Evolutionary conservation across 2,329 filamentous ascomycete genomes (phyloP).

Genomic region (Orbilia blumenaviensis): DNA sequence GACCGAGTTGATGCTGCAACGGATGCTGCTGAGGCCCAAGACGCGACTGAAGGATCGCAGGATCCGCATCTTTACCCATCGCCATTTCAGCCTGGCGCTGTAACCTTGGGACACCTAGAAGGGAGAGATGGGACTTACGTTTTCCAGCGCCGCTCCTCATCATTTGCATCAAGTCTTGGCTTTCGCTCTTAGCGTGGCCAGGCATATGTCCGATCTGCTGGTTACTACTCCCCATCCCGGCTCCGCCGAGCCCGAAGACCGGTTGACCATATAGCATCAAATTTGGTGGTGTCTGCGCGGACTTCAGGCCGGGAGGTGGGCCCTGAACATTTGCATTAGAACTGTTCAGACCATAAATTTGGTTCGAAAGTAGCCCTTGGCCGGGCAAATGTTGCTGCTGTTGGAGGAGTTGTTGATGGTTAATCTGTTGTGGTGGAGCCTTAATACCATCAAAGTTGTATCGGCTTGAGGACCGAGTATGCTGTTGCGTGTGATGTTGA

Average conservation of each 20-base stretch:
- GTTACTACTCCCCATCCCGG: slow-evolving; percentile 60
- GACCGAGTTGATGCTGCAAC: slow-evolving; percentile 85
- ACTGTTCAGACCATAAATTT: slow-evolving; percentile 57
- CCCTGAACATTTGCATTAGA: slow-evolving; percentile 71
- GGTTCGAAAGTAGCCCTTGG: slow-evolving; percentile 56
- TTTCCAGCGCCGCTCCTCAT: slow-evolving; percentile 57
- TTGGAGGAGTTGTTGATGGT: slow-evolving; percentile 63
- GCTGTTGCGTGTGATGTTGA: slow-evolving; percentile 62
- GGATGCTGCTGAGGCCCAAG: slow-evolving; percentile 57
- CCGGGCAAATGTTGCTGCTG: slow-evolving; percentile 64
- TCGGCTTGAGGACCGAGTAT: slow-evolving; percentile 68
- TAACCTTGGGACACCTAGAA: slow-evolving; percentile 64
- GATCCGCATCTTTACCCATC: slow-evolving; percentile 94
- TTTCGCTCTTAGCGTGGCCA: slow-evolving; percentile 52
- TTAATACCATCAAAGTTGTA: slow-evolving; percentile 61
- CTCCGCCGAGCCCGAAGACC: slow-evolving; percentile 70
- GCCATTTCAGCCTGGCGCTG: slow-evolving; percentile 55
- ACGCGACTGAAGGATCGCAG: slow-evolving; percentile 97
- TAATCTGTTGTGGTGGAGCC: slow-evolving; percentile 56
- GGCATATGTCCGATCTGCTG: slow-evolving; percentile 52
- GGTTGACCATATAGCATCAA: slow-evolving; percentile 83
- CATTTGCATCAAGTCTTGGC: slow-evolving; percentile 54
- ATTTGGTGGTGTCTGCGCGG: slow-evolving; percentile 88
- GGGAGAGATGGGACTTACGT: slow-evolving; percentile 68
- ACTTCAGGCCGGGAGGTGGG: slow-evolving; percentile 93